These are phyloP conservation scores for Ceratobasidium sp. DNA, from an alignment of 1,284 basidiomycete genomes.

Conservation along the genomic window DNA sequence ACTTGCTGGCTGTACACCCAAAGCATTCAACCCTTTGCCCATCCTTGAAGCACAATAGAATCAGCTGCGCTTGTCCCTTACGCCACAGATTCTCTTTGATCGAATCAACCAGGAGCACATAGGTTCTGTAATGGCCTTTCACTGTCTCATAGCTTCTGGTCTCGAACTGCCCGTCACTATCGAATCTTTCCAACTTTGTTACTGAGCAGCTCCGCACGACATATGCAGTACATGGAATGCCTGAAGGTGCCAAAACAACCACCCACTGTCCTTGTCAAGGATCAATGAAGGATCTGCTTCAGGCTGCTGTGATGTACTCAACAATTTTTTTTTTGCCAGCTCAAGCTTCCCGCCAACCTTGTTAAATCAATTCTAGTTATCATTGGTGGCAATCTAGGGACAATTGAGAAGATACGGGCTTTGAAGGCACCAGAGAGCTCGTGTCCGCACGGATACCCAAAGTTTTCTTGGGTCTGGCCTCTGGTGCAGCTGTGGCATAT, in stretches of 20 bases:
- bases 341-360: slow-evolving; percentile 36
- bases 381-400: slow-evolving; percentile 48
- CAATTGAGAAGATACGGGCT: slow-evolving; percentile 47
- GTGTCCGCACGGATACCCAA: slow-evolving; percentile 47
- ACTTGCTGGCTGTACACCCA: neutral
- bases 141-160: neutral
- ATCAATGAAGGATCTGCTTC: slow-evolving; percentile 18
- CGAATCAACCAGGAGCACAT: slow-evolving; percentile 6
- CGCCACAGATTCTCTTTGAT: neutral
- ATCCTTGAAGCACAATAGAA: neutral
- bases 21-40: neutral
- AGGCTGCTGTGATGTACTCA: neutral
- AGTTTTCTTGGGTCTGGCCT: slow-evolving; percentile 53
- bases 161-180: neutral
- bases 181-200: neutral
- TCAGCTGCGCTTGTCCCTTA: neutral
- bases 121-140: neutral
- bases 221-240: slow-evolving; percentile 5
- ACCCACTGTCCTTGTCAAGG: neutral
- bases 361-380: slow-evolving; percentile 40
- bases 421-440: slow-evolving; percentile 31
- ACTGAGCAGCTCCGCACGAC: neutral
- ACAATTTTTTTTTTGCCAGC: slow-evolving; percentile 33
- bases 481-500: slow-evolving; percentile 57
- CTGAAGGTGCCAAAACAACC: neutral